Evolutionary conservation across 139 green algal species (phyloP), one percentile per base, ranked within the genome.

Genomic region (Helicosporidium sp.): DNA sequence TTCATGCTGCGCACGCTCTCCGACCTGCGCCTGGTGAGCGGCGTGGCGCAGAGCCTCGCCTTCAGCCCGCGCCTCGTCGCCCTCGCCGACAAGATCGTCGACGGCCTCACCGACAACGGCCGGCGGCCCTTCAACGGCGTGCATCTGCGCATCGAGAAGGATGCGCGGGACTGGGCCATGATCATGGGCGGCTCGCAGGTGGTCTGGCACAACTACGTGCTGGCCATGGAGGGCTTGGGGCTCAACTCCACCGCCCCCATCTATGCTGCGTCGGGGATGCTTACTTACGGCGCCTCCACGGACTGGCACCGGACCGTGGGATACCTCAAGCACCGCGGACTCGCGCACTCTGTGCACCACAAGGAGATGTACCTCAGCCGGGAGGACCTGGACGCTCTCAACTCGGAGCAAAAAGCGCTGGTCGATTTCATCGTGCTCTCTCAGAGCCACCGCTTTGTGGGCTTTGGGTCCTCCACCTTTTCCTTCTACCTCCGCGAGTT

Each of bases 381-480:
- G 37, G 15, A 19, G 15, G 58, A 73, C 37, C 52, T 79, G 18
- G 41, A 57, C 19, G 26, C 44, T 60, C 51, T 80, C 26, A 78
- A 74, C 48, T 68, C 67, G 16, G 74, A 82, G 63, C 74, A 82
- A 51, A 56, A 71, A 57, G 74, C 74, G 5, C 60, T 80, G 20
- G 48, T 82, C 28, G 74, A 82, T 43, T 82, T 82, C 41, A 26
- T 82, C 27, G 69, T 82, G 35, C 52, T 82, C 40, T 60, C 68
- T 0, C 56, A 65, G 8, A 51, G 52, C 40, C 34, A 65, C 5
- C 55, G 40, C 23, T 82, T 80, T 62, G 74, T 77, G 18, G 74
- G 74, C 12, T 71, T 82, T 51, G 74, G 73, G 7, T 72, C 60
- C 18, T 75, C 64, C 46, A 82, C 73, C 3, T 82, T 82, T 40